Evolutionary conservation across 306 rosid species (phyloP), one percentile per base, ranked within the genome.

Genomic region (Lotus japonicus): DNA sequence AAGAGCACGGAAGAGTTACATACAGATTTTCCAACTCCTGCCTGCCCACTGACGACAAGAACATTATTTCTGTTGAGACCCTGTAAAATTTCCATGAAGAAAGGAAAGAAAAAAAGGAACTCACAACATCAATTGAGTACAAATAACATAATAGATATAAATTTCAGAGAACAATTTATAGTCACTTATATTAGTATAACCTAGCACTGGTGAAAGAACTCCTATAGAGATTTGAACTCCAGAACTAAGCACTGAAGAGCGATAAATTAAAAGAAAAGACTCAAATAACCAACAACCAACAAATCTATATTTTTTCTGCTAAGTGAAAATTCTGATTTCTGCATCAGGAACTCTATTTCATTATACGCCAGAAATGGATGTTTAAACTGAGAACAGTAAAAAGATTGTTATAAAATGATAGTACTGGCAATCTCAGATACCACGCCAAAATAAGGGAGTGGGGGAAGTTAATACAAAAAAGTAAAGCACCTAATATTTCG

Each of bases 1-100:
- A 39, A 52, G 74, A 44, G 44, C 81, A 81, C 51, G 79, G 56
- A 57, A 50, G 46, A 66, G 64, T 35, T 49, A 61, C 94, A 46
- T 90, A 86, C 98, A 53, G 98, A 94, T 88, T 90, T 94, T 70
- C 96, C 97, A 41, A 86, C 82, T 82, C 98, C 98, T 64, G 98
- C 88, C 73, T 82, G 97, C 56, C 98, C 98, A 55, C 79, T 90
- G 82, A 92, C 60, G 42, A 92, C 79, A 71, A 92, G 85, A 55
- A 85, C 94, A 4, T 84, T 84, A 78, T 59, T 82, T 41, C 72
- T 23, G 60, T 52, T 49, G 50, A 61, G 54, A 55, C 42, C 91
- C 97, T 92, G 94, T 56, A 58, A 58, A 59, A 39, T 45, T 51
- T 2, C 36, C 48, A 51, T 33, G 69, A 51, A 80, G 14, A 48